Evolutionary conservation across 352 stramenopile species (phyloP).

Genomic region (Phytophthora pluvialis): DNA sequence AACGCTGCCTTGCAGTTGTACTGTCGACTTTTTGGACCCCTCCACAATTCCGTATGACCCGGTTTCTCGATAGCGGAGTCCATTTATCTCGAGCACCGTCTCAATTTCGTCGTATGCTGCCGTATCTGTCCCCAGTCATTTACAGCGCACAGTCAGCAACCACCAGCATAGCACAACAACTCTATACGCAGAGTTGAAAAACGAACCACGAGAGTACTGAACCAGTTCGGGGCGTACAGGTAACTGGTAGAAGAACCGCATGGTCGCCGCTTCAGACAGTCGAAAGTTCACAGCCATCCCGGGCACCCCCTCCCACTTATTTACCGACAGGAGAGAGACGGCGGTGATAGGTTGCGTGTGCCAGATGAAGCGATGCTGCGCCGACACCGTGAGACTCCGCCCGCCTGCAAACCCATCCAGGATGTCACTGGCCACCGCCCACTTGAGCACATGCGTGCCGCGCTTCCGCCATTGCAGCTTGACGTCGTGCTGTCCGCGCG

Average conservation of each 20-base stretch:
- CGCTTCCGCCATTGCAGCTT: conserved; percentile 80
- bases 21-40: conserved; percentile 57
- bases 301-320: conserved; percentile 59
- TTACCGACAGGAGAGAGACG: conserved; percentile 46
- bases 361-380: conserved; percentile 76
- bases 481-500: conserved; percentile 51
- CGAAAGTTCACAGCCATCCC: conserved; percentile 67
- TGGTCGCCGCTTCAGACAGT: conserved; percentile 46
- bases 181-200: neutral
- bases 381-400: conserved; percentile 64
- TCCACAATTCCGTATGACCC: conserved; percentile 66
- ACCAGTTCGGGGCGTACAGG: conserved; percentile 66
- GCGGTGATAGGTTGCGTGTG: conserved; percentile 59
- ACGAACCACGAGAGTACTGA: conserved; percentile 56
- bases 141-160: conserved; percentile 20
- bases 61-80: conserved; percentile 70
- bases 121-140: conserved; percentile 43
- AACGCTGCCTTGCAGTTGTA: conserved; percentile 67
- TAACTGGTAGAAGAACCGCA: conserved; percentile 81
- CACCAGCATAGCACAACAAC: conserved; percentile 4
- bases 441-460: conserved; percentile 52
- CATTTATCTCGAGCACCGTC: conserved; percentile 67
- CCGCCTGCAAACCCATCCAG: conserved; percentile 77
- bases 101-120: conserved; percentile 68
- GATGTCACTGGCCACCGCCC: conserved; percentile 63